Evolutionary conservation across 1,284 basidiomycete species (phyloP), one percentile per base, ranked within the genome.

Genomic region (Trichosporon inkin): DNA sequence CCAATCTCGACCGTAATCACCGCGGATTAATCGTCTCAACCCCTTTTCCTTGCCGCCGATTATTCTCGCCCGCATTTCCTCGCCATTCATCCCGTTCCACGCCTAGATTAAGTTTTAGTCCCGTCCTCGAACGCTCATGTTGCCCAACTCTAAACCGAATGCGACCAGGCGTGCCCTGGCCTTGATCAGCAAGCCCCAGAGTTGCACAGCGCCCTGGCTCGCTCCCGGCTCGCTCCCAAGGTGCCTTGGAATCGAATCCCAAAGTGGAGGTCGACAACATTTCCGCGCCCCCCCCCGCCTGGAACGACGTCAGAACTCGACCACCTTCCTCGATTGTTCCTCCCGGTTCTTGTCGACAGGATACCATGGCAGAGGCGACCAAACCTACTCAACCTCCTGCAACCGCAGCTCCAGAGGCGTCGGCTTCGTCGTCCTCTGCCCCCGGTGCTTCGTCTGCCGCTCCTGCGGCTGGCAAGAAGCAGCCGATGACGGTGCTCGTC

Each of bases 401-500:
- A 2, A 16, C 44, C 0, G 24, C 24, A 3, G 17, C 14, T 8
- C 7, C 20, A 6, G 28, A 32, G 6, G 44, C 24, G 8, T 16
- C 44, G 24, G 44, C 44, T 49, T 22, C 44, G 16, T 49, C 44
- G 14, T 32, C 44, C 44, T 49, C 44, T 10, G 44, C 44, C 6
- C 16, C 44, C 24, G 44, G 28, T 10, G 52, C 60, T 19, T 22
- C 47, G n/a, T 14, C 44, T 16, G 37, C 40, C 17, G 51, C 58
- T 5, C 49, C 41, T 19, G 62, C 34, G 51, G 57, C 13, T 4
- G 58, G 57, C 24, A 71, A 75, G 67, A 78, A 79, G 72, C 86
- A 90, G 70, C 89, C 92, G 0, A 83, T 86, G 10, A 85, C 88
- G 5, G 89, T 94, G 57, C 86, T 94, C 64, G 88, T 89, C 44